These are phyloP conservation scores for Panellus pusillus DNA, from an alignment of 768 basidiomycete species.

Conservation along the genomic window DNA sequence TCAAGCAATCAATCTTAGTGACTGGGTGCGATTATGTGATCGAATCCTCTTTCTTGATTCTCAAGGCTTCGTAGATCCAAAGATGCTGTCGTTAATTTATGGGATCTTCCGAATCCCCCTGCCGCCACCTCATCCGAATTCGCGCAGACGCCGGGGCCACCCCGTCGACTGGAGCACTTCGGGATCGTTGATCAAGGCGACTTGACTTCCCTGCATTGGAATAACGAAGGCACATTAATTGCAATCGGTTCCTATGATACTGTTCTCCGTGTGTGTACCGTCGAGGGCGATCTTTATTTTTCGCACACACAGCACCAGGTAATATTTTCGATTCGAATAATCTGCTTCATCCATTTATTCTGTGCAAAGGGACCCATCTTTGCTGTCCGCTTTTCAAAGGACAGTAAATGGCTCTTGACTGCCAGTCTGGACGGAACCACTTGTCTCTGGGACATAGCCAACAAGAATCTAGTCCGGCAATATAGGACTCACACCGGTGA, in stretches of 20 bases:
- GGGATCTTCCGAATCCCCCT: conserved; percentile 58
- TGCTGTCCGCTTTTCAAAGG: conserved; percentile 71
- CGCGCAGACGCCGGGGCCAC: conserved; percentile 32
- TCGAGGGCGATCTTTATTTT: conserved; percentile 62
- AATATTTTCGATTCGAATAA: conserved; percentile 21
- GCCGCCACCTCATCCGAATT: conserved; percentile 29
- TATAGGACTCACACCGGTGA: conserved; percentile 67
- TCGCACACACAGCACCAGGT: conserved; percentile 67
- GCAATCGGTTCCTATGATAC: conserved; percentile 81
- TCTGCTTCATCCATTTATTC: conserved; percentile 23
- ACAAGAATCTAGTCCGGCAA: conserved; percentile 58
- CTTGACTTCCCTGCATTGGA: conserved; percentile 80
- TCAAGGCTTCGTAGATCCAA: conserved; percentile 53
- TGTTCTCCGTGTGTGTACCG: conserved; percentile 65
- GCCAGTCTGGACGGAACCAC: conserved; percentile 78
- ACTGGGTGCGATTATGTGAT: conserved; percentile 57
- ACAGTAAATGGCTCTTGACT: conserved; percentile 70
- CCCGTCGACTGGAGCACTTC: conserved; percentile 51
- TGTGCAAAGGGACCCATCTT: conserved; percentile 77
- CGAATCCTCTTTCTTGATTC: conserved; percentile 8
- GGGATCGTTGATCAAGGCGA: conserved; percentile 53
- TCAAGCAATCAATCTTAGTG: conserved; percentile 55
- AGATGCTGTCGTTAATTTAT: conserved; percentile 72
- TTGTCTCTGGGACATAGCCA: conserved; percentile 76
- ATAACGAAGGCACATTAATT: conserved; percentile 65